These are phyloP conservation scores for Didymellaceae sp. DNA, from an alignment of 2,329 filamentous ascomycete genomes.

Conservation along the genomic window DNA sequence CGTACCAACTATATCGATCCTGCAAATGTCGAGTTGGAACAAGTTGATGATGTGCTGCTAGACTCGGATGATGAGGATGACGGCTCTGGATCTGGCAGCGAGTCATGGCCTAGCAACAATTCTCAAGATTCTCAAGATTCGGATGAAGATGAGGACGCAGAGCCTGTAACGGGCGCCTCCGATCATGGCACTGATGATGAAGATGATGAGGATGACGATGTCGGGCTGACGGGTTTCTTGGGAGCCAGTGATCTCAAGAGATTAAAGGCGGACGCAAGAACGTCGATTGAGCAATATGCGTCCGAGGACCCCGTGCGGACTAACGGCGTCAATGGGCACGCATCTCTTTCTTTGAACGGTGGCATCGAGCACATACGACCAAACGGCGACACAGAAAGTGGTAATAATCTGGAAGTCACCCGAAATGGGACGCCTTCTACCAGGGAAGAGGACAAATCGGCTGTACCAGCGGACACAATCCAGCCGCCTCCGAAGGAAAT, in stretches of 20 bases:
- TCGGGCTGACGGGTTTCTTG: slow-evolving; percentile 46
- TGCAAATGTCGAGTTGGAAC: slow-evolving; percentile 48
- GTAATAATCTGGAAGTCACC: too few species aligned
- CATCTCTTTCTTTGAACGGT: slow-evolving; percentile 51
- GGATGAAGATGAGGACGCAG: slow-evolving; percentile 26
- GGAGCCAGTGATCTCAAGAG: slow-evolving; percentile 43
- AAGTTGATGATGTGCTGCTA: slow-evolving; percentile 50
- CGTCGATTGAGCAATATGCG: slow-evolving; percentile 27
- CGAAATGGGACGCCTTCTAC: background rate
- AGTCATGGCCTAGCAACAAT: slow-evolving; percentile 48
- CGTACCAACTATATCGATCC: slow-evolving; percentile 41
- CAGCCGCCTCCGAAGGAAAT: slow-evolving; percentile 9
- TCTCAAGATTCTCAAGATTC: slow-evolving; percentile 36
- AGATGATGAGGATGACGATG: slow-evolving; percentile 29
- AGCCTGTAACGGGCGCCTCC: slow-evolving; percentile 25
- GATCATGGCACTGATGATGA: slow-evolving; percentile 38
- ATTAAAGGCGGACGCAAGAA: slow-evolving; percentile 42
- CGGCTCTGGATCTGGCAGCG: slow-evolving; percentile 43
- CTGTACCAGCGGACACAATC: background rate
- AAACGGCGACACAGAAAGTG: background rate
- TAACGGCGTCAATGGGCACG: slow-evolving; percentile 35
- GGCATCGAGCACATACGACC: slow-evolving; percentile 47
- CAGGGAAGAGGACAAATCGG: background rate
- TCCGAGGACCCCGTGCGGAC: slow-evolving; percentile 42
- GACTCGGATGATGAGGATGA: slow-evolving; percentile 44